phyloP scores from a whole-genome alignment of 805 yeast genomes.

The Cyberlindnera suaveolens region DNA sequence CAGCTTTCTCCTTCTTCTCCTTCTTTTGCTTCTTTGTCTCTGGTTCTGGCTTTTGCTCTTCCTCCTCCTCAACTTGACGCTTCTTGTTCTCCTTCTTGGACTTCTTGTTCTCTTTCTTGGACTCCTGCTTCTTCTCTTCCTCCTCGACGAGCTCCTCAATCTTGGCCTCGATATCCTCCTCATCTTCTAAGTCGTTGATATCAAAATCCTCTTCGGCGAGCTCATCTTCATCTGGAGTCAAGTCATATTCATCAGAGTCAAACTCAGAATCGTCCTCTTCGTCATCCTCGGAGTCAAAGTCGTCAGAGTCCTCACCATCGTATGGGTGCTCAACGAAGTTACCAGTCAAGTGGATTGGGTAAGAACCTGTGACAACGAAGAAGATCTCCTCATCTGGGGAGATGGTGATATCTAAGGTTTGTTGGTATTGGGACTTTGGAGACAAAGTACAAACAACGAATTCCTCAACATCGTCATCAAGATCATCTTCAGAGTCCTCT shows the following conservation, averaged over 20 bases:
- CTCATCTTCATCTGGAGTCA: slow-evolving; percentile 77
- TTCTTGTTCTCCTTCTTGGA: slow-evolving; percentile 25
- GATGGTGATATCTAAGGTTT: slow-evolving; percentile 82
- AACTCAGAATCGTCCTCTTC: slow-evolving; percentile 34
- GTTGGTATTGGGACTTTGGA: slow-evolving; percentile 82
- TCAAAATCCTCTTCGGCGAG: slow-evolving; percentile 36
- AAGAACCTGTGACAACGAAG: slow-evolving; percentile 94
- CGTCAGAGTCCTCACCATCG: slow-evolving; percentile 58
- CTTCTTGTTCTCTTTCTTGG: slow-evolving; percentile 22
- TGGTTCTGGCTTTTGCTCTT: slow-evolving; percentile 25
- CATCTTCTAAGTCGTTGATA: slow-evolving; percentile 45
- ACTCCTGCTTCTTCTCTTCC: slow-evolving; percentile 35
- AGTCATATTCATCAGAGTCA: slow-evolving; percentile 47
- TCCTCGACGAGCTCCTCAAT: slow-evolving; percentile 69
- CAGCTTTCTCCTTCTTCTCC: slow-evolving; percentile 53
- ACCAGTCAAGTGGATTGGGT: slow-evolving; percentile 88
- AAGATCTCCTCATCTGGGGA: slow-evolving; percentile 90
- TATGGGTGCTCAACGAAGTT: slow-evolving; percentile 95
- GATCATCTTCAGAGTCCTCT: slow-evolving; percentile 34
- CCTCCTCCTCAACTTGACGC: slow-evolving; percentile 44
- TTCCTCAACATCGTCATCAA: slow-evolving; percentile 70
- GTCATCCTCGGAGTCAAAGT: slow-evolving; percentile 56
- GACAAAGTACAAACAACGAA: slow-evolving; percentile 83
- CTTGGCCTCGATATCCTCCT: slow-evolving; percentile 63
- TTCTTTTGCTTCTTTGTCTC: slow-evolving; percentile 25